Conservation (phyloP, 495 filamentous ascomycete species). For the Penicillium goetzii region DNA sequence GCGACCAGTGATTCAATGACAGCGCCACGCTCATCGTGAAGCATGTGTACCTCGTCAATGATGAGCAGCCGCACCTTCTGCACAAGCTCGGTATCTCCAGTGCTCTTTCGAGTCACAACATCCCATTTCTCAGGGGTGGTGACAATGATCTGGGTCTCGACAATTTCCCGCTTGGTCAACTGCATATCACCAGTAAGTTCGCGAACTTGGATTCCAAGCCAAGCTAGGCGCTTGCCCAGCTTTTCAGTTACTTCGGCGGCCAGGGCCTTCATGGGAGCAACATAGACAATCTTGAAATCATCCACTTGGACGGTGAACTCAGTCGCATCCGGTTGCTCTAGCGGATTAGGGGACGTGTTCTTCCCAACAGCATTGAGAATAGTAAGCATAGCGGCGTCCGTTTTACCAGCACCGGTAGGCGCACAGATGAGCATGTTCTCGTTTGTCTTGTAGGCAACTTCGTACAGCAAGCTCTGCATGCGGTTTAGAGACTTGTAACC, state of each 20-base stretch:
- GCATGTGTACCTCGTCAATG: conserved; percentile 99
- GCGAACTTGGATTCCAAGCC: conserved; percentile 85
- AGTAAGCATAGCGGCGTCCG: conserved; percentile 96
- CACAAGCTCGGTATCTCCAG: conserved; percentile 94
- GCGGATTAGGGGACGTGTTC: conserved; percentile 77
- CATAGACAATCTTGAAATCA: conserved; percentile 74
- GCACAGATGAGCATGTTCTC: conserved; percentile 99
- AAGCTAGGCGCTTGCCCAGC: conserved; percentile 87
- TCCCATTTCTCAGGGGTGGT: conserved; percentile 99
- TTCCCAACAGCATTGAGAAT: conserved; percentile 87
- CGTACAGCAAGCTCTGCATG: conserved; percentile 97
- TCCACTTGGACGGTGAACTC: conserved; percentile 79
- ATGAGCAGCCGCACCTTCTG: conserved; percentile 96
- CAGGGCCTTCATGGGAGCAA: conserved; percentile 77
- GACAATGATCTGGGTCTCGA: conserved; percentile 95
- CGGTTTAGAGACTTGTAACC: conserved; percentile 92
- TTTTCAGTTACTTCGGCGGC: conserved; percentile 97
- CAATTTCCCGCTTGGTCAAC: conserved; percentile 92
- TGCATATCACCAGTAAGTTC: conserved; percentile 99
- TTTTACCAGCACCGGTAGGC: conserved; percentile 98
- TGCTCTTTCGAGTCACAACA: conserved; percentile 94
- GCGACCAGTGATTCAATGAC: conserved; percentile 95
- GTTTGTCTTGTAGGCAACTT: conserved; percentile 91
- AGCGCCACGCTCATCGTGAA: conserved; percentile 95
- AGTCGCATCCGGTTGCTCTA: conserved; percentile 69